These are phyloP conservation scores for Podospora bellae-mahoneyi DNA, from an alignment of 495 filamentous ascomycete species.

Conservation along the genomic window DNA sequence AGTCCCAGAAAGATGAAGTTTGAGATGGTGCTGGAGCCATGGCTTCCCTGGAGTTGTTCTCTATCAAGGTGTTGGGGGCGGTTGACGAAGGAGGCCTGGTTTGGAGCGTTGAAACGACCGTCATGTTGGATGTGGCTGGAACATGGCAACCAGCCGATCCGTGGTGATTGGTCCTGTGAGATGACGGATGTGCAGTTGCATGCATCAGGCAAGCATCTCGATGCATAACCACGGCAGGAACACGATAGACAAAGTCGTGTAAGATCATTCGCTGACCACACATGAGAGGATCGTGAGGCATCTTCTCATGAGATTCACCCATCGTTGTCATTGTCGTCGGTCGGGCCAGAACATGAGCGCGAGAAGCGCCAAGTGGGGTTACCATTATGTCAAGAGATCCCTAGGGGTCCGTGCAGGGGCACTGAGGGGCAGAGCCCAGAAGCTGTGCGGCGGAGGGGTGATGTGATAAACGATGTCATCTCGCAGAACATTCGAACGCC, in stretches of 20 bases:
- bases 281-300: neutral
- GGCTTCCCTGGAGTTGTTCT: neutral
- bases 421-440: neutral
- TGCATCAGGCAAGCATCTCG: neutral
- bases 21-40: neutral
- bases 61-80: neutral
- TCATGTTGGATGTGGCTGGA: neutral
- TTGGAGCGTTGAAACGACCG: neutral
- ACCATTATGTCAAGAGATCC: too few species aligned
- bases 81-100: neutral
- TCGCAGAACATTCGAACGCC: neutral
- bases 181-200: neutral
- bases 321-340: neutral
- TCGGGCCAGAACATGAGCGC: neutral
- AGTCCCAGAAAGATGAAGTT: neutral
- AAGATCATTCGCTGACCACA: neutral
- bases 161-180: neutral
- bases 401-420: too few species aligned
- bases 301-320: too few species aligned
- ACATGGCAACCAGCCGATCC: neutral
- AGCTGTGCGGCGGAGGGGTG: neutral
- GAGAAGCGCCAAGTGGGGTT: neutral
- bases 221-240: neutral
- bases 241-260: neutral
- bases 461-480: neutral